Percentiles rank a stretch among this genome's conserved stretches.
Evolutionary conservation across 106 monocot genomes (phyloP).

Genomic region (Dioscorea dumetorum): DNA sequence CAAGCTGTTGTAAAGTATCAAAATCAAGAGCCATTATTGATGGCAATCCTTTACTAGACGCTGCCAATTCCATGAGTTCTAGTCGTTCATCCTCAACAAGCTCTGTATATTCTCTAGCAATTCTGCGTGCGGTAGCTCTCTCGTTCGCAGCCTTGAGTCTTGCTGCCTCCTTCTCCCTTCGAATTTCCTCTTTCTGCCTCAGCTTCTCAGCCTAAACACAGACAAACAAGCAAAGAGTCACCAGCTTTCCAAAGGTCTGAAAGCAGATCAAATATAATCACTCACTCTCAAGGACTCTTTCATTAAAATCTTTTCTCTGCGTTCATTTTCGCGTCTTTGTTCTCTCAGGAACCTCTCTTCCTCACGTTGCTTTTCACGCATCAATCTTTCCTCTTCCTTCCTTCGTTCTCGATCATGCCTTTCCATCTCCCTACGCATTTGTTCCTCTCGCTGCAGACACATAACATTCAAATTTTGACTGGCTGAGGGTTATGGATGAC

Average conservation of each 20-base stretch:
- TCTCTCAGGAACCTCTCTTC: constrained; percentile 81
- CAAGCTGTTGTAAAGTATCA: constrained; percentile 68
- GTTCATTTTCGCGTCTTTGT: constrained; percentile 74
- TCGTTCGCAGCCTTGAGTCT: constrained; percentile 86
- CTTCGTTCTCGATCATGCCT: constrained; percentile 79
- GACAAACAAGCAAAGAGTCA: neutral
- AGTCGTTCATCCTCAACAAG: constrained; percentile 94
- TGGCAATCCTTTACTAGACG: constrained; percentile 64
- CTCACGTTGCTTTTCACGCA: constrained; percentile 92
- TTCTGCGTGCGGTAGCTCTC: constrained; percentile 90
- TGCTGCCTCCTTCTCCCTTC: constrained; percentile 89
- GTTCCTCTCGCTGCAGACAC: constrained; percentile 68
- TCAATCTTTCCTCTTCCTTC: constrained; percentile 88
- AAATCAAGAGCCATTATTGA: constrained; percentile 75
- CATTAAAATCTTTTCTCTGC: constrained; percentile 75
- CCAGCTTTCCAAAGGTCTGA: neutral
- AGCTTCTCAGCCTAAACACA: constrained; percentile 76
- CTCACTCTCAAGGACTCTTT: constrained; percentile 73
- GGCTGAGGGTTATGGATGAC: too few relatives aligned
- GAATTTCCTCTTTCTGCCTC: constrained; percentile 76
- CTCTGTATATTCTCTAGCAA: constrained; percentile 92
- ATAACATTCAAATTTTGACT: neutral
- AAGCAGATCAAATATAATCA: constrained; percentile 1
- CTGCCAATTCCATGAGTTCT: constrained; percentile 96
- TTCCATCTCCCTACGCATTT: constrained; percentile 90